Conservation (phyloP, 2,329 filamentous ascomycete species). For the Parastagonospora avenae region DNA sequence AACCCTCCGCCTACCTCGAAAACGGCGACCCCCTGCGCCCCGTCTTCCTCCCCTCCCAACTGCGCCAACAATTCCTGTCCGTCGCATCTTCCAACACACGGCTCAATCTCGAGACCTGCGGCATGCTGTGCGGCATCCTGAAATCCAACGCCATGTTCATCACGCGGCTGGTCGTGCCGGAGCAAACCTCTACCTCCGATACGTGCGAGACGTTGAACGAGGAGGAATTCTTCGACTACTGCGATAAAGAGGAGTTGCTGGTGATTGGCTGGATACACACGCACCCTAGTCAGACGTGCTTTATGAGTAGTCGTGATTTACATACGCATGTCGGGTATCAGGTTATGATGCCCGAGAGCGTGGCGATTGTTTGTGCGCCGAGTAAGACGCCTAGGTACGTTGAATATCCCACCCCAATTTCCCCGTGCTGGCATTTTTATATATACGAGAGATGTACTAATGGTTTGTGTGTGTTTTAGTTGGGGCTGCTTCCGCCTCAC, state of each 20-base stretch:
- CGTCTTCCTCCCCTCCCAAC: conserved; percentile 78
- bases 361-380: conserved; percentile 95
- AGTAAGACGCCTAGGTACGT: conserved; percentile 75
- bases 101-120: conserved; percentile 88
- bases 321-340: conserved; percentile 96
- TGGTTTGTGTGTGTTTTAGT: conserved; percentile 57
- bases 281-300: conserved; percentile 94
- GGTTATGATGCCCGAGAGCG: conserved; percentile 93
- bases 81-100: conserved; percentile 78
- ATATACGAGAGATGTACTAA: conserved; percentile 2
- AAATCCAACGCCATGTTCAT: conserved; percentile 95
- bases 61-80: conserved; percentile 76
- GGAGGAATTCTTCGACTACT: conserved; percentile 83
- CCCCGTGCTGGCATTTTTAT: no score
- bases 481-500: conserved; percentile 94
- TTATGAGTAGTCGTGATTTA: conserved; percentile 92
- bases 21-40: conserved; percentile 85
- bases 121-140: conserved; percentile 87
- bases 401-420: background rate
- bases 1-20: conserved; percentile 85
- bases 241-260: conserved; percentile 80
- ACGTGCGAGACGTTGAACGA: conserved; percentile 96
- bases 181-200: conserved; percentile 87
- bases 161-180: conserved; percentile 83
- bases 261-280: conserved; percentile 98